phyloP scores from a whole-genome alignment of 2,329 filamentous ascomycete genomes.

The Penicillium sp. region DNA sequence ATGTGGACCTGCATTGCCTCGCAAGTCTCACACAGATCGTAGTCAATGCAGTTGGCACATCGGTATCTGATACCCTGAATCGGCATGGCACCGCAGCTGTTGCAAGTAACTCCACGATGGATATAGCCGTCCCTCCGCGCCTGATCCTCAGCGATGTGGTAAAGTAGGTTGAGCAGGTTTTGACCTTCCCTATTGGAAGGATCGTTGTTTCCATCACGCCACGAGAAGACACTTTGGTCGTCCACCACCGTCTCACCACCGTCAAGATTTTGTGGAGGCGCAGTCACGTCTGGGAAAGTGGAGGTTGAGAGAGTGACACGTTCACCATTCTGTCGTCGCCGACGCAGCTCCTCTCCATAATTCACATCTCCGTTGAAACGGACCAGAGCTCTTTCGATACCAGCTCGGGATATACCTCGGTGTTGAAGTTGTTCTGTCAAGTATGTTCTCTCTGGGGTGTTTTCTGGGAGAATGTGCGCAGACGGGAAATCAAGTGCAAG shows the following conservation, averaged over 20 bases:
- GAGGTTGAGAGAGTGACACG: conserved; percentile 39
- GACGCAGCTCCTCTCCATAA: conserved; percentile 42
- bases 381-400: conserved; percentile 39
- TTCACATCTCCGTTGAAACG: conserved; percentile 43
- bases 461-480: conserved; percentile 35
- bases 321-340: conserved; percentile 41
- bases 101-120: conserved; percentile 89
- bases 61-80: conserved; percentile 92
- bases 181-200: conserved; percentile 58
- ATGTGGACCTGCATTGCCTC: conserved; percentile 71
- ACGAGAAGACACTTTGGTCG: conserved; percentile 48
- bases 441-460: conserved; percentile 38
- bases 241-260: conserved; percentile 40
- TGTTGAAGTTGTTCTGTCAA: conserved; percentile 40
- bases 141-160: conserved; percentile 91
- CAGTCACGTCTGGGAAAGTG: conserved; percentile 32
- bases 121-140: conserved; percentile 84
- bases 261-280: conserved; percentile 30
- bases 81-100: conserved; percentile 80
- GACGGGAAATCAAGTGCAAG: conserved; percentile 43
- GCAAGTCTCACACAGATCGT: conserved; percentile 91
- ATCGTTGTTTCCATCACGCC: conserved; percentile 46
- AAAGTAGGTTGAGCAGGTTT: conserved; percentile 80
- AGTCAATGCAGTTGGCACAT: conserved; percentile 94
- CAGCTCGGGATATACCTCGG: conserved; percentile 41